Base-by-base conservation (phyloP, 345 rosid genomes). In the Lumnitzera littorea region DNA sequence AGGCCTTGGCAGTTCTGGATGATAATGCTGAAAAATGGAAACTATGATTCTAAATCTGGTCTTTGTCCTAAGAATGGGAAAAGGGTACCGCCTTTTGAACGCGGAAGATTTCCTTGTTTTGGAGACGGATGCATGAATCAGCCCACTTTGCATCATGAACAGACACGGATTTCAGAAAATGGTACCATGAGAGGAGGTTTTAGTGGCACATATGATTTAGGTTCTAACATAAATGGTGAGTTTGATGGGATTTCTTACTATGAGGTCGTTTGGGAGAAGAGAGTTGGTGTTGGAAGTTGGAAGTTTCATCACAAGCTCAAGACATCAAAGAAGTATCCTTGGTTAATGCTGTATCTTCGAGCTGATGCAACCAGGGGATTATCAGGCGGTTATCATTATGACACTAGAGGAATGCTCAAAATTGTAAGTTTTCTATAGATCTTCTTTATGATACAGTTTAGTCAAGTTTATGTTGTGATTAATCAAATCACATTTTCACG, bases 1-100 rank as follows among this genome's bases (percentile, higher is more conserved):
- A 76, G 70, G 15, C 96, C 95, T 46, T 85, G 95, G 95, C 88
- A 89, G 31, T 90, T 85, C 67, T 87, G 97, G 96, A 87, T 82
- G 91, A 66, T 86, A 61, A 91, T 91, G 98, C 80, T 91, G 57
- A 91, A 91, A 62, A 91, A 84, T 70, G 98, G 98, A 10, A 91
- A 91, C 74, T 84, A 74, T 61, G 96, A 88, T 67, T 77, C 89
- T 20, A 73, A 41, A 10, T 76, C 85, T 47, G 76, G 82, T 54
- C 66, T 74, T 46, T 91, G 98, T 41, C 98, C 95, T 24, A 24
- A 78, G 56, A 81, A 91, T 60, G 98, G 96, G 25, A 68, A 76
- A 48, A 69, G 50, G 54, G 56, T 57, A n/a, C 79, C 70, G 57
- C 84, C 91, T 50, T 84, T 78, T 15, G 65, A 66, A 10, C 70